Evolutionary conservation across 768 basidiomycete genomes (phyloP), one percentile per base, ranked within the genome.

Genomic region (Rhizopogon vinicolor): DNA sequence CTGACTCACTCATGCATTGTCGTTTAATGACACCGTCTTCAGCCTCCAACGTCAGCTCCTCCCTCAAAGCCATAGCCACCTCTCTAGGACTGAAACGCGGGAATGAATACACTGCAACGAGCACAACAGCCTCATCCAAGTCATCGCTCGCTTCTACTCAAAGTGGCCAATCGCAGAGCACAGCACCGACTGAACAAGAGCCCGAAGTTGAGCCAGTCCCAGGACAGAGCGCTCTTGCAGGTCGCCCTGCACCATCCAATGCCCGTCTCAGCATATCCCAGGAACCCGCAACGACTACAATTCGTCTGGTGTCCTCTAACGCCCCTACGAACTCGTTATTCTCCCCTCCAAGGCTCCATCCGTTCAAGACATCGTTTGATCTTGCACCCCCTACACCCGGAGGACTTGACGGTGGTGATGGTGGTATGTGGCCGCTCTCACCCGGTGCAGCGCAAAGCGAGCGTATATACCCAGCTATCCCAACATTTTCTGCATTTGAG

Each of bases 61-160:
- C 91, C 39, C 78, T 93, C 58, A 86, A 78, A 66, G 84, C 86
- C 0, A 74, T 93, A 41, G 91, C 87, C n/a, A 84, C 75, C 41
- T 89, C 90, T 12, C 74, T 90, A 29, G 86, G 87, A 41, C 77
- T 91, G 62, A 89, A 84, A 67, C 84, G 84, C 29, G 65, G 71
- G 37, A 29, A 53, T 16, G 33, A 0, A 14, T 35, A 28, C 29
- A 56, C 59, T 29, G 63, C 65, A 51, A 44, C 46, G 35, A 43
- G 35, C 16, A 48, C 29, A 29, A 54, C 58, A 0, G 41, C 59
- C 37, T 72, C 73, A 29, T 66, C 69, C 28, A 61, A 62, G 48
- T 55, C 66, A 25, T 42, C 14, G 25, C 22, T 31, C 61, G 55
- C 3, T 62, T 66, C 31, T 64, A 68, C 31, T 63, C 67, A 9